Conservation (phyloP, 176 grass and related monocot species). For the Aegilops tauschii region DNA sequence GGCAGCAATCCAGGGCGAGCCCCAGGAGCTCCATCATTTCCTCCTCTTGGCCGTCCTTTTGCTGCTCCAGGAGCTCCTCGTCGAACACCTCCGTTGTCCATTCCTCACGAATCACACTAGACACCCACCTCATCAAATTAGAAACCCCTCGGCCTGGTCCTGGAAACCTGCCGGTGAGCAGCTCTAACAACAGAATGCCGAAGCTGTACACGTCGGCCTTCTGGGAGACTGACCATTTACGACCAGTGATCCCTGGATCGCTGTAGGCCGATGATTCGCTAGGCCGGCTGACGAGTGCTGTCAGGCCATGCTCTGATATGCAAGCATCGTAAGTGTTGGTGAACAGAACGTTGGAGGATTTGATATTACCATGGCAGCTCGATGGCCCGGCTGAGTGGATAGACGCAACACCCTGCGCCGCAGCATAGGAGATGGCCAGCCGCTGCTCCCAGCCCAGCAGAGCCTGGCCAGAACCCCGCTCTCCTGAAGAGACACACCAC, state of each 20-base stretch:
- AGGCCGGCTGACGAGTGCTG: background rate
- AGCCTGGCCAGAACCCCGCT: background rate
- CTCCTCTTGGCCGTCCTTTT: background rate
- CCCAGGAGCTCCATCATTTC: background rate
- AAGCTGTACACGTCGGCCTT: conserved; percentile 48
- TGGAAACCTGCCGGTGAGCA: background rate
- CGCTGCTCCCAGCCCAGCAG: conserved; percentile 24
- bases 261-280: background rate
- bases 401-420: background rate
- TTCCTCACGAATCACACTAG: background rate
- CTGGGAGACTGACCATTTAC: background rate
- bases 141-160: background rate
- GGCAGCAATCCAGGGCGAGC: background rate
- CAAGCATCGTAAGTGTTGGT: conserved; percentile 1
- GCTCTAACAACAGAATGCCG: conserved; percentile 4
- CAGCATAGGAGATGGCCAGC: background rate
- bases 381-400: conserved; percentile 3
- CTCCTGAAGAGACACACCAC: background rate
- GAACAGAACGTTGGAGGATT: conserved; percentile 30
- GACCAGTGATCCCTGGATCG: background rate
- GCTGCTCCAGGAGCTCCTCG: background rate
- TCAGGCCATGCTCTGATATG: conserved; percentile 12
- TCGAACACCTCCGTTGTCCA: background rate
- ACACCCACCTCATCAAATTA: background rate
- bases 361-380: conserved; percentile 28